These are phyloP conservation scores for Athelia sp. DNA, from an alignment of 1,284 basidiomycete genomes.

Conservation along the genomic window DNA sequence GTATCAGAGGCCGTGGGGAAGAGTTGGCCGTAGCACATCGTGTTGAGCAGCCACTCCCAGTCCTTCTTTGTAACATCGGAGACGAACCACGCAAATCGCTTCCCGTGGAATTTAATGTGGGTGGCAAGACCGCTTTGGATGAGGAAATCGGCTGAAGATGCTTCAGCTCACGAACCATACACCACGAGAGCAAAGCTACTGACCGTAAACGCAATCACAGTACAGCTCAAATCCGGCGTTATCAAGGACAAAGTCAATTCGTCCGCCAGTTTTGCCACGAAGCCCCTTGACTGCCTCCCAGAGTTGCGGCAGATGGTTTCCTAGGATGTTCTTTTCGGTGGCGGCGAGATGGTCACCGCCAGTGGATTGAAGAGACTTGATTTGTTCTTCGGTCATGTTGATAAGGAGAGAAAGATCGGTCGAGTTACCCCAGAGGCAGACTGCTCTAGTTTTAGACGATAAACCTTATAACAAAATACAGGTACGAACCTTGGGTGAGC, in stretches of 20 bases:
- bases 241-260: constrained; percentile 88
- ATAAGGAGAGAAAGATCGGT: constrained; percentile 95
- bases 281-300: constrained; percentile 81
- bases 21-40: constrained; percentile 83
- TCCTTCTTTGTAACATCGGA: constrained; percentile 97
- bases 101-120: constrained; percentile 90
- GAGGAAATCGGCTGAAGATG: constrained; percentile 71
- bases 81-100: constrained; percentile 89
- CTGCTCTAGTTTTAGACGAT: constrained; percentile 30
- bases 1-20: constrained; percentile 79
- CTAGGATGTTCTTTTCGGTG: constrained; percentile 94
- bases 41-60: constrained; percentile 92
- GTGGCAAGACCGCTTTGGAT: constrained; percentile 87
- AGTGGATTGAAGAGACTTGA: constrained; percentile 95
- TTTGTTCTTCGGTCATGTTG: constrained; percentile 99
- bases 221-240: constrained; percentile 95
- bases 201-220: constrained; percentile 94
- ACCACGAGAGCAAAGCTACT: constrained; percentile 18
- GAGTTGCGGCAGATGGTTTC: constrained; percentile 75
- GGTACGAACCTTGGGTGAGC: constrained; percentile 71
- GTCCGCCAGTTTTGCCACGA: constrained; percentile 67
- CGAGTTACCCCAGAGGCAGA: constrained; percentile 95
- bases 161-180: constrained; percentile 5
- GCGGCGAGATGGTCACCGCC: constrained; percentile 94
- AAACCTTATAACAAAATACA: neutral